Evolutionary conservation across 2,329 filamentous ascomycete genomes (phyloP), one percentile per base, ranked within the genome.

Genomic region (Fusarium paranaense): DNA sequence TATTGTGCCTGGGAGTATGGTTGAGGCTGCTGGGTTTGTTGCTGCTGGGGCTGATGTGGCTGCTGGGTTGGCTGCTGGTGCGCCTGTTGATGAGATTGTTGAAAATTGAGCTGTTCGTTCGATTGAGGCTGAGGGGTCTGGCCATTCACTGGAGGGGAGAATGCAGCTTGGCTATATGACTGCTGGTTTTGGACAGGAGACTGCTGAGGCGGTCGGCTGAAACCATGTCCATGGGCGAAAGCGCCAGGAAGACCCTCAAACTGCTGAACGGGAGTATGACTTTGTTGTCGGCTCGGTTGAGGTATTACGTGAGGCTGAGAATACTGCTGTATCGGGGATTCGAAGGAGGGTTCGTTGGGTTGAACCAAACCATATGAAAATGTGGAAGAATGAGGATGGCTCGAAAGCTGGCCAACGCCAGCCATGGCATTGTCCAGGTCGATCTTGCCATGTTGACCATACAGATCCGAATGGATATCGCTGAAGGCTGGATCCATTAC

Each of bases 381-480:
- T 18, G 74, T 75, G 59, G 83, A 82, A 13, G 79, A 65, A 33
- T 82, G 79, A 11, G 80, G 67, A 57, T 83, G 81, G 61, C 61
- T 73, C 61, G 79, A 80, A n/a, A 78, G 72, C 42, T 81, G 81
- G 38, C 76, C 78, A 63, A 85, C 63, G 27, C 80, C 79, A 66
- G 75, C 71, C 57, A 82, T 77, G 27, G 75, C 69, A 50, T 73
- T 74, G 20, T 70, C 76, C 7, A 82, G 72, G 47, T 79, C 76
- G 58, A 81, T 69, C 70, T 83, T 84, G 32, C 67, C 66, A 61
- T 82, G 82, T 57, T 85, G 82, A 11, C 73, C 74, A 62, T 84
- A 86, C 27, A 85, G 62, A 38, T 83, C 82, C 16, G 82, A 76
- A 42, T 83, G 81, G 11, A 85, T 78, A 64, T 81, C 80, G 74